Evolutionary conservation across 164 flowering plant species (phyloP).

Genomic region (Annona cherimola): DNA sequence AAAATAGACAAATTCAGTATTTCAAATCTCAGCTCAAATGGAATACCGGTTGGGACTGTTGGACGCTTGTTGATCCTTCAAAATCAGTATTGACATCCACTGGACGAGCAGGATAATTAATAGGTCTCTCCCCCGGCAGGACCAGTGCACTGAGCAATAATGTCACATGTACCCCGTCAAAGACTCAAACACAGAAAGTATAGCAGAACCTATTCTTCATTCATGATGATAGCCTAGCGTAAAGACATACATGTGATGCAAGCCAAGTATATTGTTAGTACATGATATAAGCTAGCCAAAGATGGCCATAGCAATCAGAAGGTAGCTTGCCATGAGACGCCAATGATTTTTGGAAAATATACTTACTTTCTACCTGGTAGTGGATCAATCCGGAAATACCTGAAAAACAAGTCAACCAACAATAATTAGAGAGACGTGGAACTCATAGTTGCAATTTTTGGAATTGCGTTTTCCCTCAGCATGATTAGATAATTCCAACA

Average conservation of each 20-base stretch:
- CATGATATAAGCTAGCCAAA: not conserved
- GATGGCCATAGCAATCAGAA: conserved; percentile 2
- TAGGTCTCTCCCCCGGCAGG: conserved; percentile 71
- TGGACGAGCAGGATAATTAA: conserved; percentile 87
- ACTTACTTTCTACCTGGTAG: conserved; percentile 90
- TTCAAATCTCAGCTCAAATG: not conserved
- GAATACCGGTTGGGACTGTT: conserved; percentile 75
- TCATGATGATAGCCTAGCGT: conserved; percentile 21
- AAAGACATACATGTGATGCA: conserved; percentile 11
- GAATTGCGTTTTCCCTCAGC: not conserved
- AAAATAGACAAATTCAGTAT: too few relatives aligned
- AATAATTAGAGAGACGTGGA: not conserved
- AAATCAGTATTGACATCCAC: conserved; percentile 88
- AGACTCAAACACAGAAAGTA: conserved; percentile 15
- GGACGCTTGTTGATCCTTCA: conserved; percentile 88
- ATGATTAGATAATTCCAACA: too few relatives aligned
- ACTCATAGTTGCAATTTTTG: not conserved
- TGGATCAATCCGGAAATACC: conserved; percentile 86
- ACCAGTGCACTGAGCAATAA: conserved; percentile 67
- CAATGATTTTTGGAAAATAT: not conserved
- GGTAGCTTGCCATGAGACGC: not conserved
- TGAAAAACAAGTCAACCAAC: conserved; percentile 19
- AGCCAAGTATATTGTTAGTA: conserved; percentile 5
- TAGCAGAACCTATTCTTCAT: conserved; percentile 24
- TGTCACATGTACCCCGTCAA: conserved; percentile 32